Base-by-base conservation (phyloP, 75 land plant species). In the Pseudotsuga menziesii region DNA sequence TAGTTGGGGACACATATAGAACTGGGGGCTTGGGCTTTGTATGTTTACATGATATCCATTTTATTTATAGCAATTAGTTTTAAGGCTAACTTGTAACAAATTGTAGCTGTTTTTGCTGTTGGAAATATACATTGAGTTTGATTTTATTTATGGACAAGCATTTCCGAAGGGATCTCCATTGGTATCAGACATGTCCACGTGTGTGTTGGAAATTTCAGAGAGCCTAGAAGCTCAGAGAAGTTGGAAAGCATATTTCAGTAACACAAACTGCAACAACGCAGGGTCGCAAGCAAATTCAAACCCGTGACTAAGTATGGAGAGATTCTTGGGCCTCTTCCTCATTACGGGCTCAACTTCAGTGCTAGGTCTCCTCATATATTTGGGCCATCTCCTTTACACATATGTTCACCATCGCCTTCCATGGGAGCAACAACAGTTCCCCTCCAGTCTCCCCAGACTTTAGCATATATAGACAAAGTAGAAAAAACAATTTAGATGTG, bases 241-340 rank as follows among this genome's bases (percentile, higher is more conserved):
- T 4, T 77, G 86, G 52, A 79, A 84, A 44, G 27, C 54, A 48
- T 86, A 83, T 83, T 72, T 86, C 52, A 84, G 67, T 48, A 78
- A 80, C 6, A 57, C 81, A 13, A 76, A 23, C 4, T 87, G 82
- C 78, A 61, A 66, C 5, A 61, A 64, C 6, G 76, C 69, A 1
- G 32, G 69, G 15, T 77, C 80, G 23, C 70, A 76, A 55, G 72
- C 58, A 4, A 76, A 79, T 17, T 86, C 88, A 64, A 72, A 85
- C 0, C 32, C n/a, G n/a, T 79, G 89, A 61, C 81, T 92, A 16
- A 78, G 81, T 56, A 60, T 92, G 57, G 12, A 56, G n/a, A 86
- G 94, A 19, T 90, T 90, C 72, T 83, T 88, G 87, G 92, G 92
- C 2, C 85, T 92, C 17, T 92, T 88, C 74, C 83, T 92, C 56